These are phyloP conservation scores for Discostella stelligeroides DNA, from an alignment of 108 stramenopile genomes.

Conservation along the genomic window DNA sequence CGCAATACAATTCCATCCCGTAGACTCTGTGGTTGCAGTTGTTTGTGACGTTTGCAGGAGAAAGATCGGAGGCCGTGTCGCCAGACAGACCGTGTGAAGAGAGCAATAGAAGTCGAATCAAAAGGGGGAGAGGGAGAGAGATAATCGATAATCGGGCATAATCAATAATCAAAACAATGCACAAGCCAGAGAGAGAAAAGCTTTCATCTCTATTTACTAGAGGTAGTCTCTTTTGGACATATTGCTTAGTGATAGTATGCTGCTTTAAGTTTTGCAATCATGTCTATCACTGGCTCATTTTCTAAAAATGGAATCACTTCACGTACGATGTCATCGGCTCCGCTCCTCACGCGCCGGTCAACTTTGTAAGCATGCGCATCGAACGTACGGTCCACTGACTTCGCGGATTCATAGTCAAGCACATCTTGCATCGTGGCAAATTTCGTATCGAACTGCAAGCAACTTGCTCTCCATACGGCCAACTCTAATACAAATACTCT, in stretches of 20 bases:
- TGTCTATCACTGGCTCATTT: slow-evolving; percentile 53
- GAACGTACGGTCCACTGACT: neutral
- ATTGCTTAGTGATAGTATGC: neutral
- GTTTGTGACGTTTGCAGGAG: too few relatives aligned
- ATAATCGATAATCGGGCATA: neutral
- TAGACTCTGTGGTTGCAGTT: too few relatives aligned
- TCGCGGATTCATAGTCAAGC: slow-evolving; percentile 20
- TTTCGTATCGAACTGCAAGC: slow-evolving; percentile 29
- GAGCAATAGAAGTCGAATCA: too few relatives aligned
- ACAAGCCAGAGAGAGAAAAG: too few relatives aligned
- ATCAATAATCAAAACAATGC: too few relatives aligned
- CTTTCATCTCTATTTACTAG: too few relatives aligned
- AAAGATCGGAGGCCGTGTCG: too few relatives aligned
- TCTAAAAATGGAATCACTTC: slow-evolving; percentile 65
- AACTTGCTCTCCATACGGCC: slow-evolving; percentile 60
- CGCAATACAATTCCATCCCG: too few relatives aligned
- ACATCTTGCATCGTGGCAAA: slow-evolving; percentile 25
- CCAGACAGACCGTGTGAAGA: too few relatives aligned
- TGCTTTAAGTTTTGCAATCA: slow-evolving; percentile 36
- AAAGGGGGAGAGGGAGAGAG: neutral
- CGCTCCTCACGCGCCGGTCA: slow-evolving; percentile 53
- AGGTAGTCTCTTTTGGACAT: too few relatives aligned
- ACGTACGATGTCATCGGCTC: slow-evolving; percentile 65
- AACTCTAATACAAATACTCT: slow-evolving; percentile 54
- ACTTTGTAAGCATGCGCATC: slow-evolving; percentile 44